phyloP scores from a whole-genome alignment of 768 basidiomycete species.

The Tulasnella calospora region DNA sequence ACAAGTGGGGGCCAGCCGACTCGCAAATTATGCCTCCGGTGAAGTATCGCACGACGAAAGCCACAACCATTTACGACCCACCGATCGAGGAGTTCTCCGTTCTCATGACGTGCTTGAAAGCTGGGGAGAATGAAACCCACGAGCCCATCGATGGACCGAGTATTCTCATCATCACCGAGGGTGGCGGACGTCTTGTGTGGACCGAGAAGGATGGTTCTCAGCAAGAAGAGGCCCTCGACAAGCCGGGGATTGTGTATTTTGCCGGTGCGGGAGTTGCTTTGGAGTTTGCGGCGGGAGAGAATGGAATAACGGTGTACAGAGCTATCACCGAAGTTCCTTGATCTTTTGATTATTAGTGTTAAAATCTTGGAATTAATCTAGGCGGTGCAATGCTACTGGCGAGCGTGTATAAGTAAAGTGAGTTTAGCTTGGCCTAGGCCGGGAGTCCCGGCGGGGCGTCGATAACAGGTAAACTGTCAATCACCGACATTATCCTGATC shows the following conservation, averaged over 20 bases:
- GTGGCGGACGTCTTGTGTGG: slow-evolving; percentile 57
- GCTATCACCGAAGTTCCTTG: slow-evolving; percentile 45
- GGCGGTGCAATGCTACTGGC: background rate
- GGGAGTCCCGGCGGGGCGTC: too few relatives aligned
- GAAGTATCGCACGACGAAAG: slow-evolving; percentile 42
- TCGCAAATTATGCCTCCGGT: slow-evolving; percentile 66
- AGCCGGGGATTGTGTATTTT: slow-evolving; percentile 73
- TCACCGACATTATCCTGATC: too few relatives aligned
- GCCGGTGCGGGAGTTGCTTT: slow-evolving; percentile 67
- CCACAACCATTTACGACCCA: slow-evolving; percentile 71
- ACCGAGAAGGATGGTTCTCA: slow-evolving; percentile 31
- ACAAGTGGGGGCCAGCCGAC: slow-evolving; percentile 60
- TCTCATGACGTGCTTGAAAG: slow-evolving; percentile 51
- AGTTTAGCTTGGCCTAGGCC: too few relatives aligned
- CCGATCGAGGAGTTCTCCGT: slow-evolving; percentile 94
- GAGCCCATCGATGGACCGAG: slow-evolving; percentile 74
- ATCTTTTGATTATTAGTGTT: background rate
- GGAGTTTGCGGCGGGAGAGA: slow-evolving; percentile 42
- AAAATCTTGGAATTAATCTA: background rate
- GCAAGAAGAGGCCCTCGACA: slow-evolving; percentile 42
- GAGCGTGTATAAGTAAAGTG: too few relatives aligned
- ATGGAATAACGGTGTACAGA: slow-evolving; percentile 54
- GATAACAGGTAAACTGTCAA: too few relatives aligned
- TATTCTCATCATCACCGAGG: slow-evolving; percentile 70
- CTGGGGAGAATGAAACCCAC: slow-evolving; percentile 49